Percentiles rank a stretch among this genome's conserved stretches.
phyloP scores from a whole-genome alignment of 306 rosid genomes.

The Canavalia gladiata region DNA sequence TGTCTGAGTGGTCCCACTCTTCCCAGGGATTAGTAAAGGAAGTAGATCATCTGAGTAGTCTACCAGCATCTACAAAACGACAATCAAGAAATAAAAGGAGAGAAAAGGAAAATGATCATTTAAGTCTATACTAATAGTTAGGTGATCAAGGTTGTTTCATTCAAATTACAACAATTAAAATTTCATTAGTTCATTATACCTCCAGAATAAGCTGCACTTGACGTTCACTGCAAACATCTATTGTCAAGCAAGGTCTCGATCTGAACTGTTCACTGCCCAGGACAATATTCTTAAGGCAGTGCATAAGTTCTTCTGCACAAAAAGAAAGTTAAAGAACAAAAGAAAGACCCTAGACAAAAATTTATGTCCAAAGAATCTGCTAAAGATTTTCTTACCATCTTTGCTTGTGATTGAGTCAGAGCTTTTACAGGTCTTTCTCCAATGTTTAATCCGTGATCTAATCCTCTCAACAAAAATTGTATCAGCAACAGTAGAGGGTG shows the following conservation, averaged over 20 bases:
- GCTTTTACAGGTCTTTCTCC: constrained; percentile 65
- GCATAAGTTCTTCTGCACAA: constrained; percentile 72
- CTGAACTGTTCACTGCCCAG: constrained; percentile 65
- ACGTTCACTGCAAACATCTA: constrained; percentile 87
- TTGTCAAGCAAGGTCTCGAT: constrained; percentile 73
- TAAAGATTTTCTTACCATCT: constrained; percentile 62
- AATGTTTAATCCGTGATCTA: constrained; percentile 66
- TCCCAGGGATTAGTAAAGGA: constrained; percentile 65
- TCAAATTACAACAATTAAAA: constrained; percentile 37
- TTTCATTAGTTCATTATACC: constrained; percentile 58
- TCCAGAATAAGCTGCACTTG: constrained; percentile 80
- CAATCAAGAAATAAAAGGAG: constrained; percentile 39
- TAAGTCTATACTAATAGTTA: constrained; percentile 7
- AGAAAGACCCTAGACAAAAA: constrained; percentile 11
- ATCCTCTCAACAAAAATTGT: constrained; percentile 72
- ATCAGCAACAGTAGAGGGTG: constrained; percentile 71
- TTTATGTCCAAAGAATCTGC: constrained; percentile 11
- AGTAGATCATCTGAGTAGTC: constrained; percentile 74
- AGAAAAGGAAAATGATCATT: neutral
- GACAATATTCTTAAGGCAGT: constrained; percentile 68
- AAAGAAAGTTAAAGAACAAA: constrained; percentile 35
- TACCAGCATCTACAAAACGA: constrained; percentile 69
- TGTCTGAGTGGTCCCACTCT: constrained; percentile 66
- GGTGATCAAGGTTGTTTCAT: constrained; percentile 27
- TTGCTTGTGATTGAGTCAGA: constrained; percentile 50